A percentile compares a stretch with the other conserved stretches of the same genome.
Evolutionary conservation across 495 filamentous ascomycete genomes (phyloP).

Genomic region (Cercophora newfieldiana): DNA sequence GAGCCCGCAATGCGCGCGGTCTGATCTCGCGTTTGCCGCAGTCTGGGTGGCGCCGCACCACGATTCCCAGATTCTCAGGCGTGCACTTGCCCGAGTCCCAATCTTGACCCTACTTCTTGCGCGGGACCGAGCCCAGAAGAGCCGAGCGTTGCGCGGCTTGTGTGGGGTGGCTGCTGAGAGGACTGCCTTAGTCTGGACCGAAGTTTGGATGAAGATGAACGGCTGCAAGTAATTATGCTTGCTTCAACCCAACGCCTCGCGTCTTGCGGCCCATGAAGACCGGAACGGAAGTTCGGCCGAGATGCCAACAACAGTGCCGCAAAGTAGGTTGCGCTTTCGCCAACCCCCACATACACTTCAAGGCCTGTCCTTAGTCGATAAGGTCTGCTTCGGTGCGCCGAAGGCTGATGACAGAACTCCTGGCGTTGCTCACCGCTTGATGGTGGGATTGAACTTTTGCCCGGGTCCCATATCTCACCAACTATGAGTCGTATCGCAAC

Average conservation of each 20-base stretch:
- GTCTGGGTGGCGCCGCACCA: background rate
- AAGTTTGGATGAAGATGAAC: constrained; percentile 5
- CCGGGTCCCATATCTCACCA: constrained; percentile 1
- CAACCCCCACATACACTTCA: background rate
- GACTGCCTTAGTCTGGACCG: background rate
- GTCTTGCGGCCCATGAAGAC: no score
- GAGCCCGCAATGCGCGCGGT: background rate
- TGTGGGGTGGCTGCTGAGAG: background rate
- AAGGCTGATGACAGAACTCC: background rate
- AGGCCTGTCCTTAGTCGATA: background rate
- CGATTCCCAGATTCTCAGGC: background rate
- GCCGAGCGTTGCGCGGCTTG: constrained; percentile 2
- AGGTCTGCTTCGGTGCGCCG: background rate
- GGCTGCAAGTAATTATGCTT: background rate
- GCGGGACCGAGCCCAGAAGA: constrained; percentile 5
- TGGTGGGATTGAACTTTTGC: background rate
- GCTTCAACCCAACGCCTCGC: background rate
- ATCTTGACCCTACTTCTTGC: background rate
- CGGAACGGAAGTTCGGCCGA: no score
- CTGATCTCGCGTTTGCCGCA: background rate
- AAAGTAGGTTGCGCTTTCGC: background rate
- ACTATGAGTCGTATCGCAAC: background rate
- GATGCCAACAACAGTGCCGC: no score
- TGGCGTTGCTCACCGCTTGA: constrained; percentile 1
- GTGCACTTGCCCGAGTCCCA: background rate